phyloP scores from a whole-genome alignment of 2,329 filamentous ascomycete species.

The Aureobasidium vineae region DNA sequence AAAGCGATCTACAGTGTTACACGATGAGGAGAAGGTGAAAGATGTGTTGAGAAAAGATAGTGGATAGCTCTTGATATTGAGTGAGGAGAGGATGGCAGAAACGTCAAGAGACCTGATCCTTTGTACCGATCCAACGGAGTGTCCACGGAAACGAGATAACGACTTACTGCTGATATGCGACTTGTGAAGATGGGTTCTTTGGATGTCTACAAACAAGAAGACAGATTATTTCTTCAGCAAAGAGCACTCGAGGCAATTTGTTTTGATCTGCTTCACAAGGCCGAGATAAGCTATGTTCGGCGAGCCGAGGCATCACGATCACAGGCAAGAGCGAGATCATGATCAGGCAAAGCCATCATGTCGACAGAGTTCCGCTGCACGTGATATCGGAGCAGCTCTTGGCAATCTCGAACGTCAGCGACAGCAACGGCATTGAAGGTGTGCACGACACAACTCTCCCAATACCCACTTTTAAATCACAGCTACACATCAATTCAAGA shows the following conservation, averaged over 20 bases:
- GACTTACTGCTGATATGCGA: constrained; percentile 1
- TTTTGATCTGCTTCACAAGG: not conserved
- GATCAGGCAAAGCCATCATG: too few relatives aligned
- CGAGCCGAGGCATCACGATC: constrained; percentile 14
- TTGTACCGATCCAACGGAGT: not conserved
- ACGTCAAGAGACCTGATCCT: not conserved
- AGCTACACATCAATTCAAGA: constrained; percentile 29
- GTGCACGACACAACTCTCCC: constrained; percentile 9
- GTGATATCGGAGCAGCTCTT: not conserved
- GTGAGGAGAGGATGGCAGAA: not conserved
- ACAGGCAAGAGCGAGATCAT: not conserved
- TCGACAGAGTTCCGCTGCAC: not conserved
- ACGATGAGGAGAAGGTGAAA: not conserved
- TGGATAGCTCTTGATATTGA: not conserved
- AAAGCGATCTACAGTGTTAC: not conserved
- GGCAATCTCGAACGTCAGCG: constrained; percentile 17
- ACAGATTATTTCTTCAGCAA: not conserved
- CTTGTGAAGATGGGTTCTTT: not conserved
- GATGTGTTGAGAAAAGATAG: not conserved
- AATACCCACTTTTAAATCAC: constrained; percentile 8
- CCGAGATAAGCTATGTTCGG: not conserved
- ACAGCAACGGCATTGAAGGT: constrained; percentile 7
- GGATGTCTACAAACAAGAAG: not conserved
- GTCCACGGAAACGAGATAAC: not conserved
- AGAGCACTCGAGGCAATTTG: not conserved